Conservation (phyloP, 345 rosid genomes). For the Hibiscus mutabilis region DNA sequence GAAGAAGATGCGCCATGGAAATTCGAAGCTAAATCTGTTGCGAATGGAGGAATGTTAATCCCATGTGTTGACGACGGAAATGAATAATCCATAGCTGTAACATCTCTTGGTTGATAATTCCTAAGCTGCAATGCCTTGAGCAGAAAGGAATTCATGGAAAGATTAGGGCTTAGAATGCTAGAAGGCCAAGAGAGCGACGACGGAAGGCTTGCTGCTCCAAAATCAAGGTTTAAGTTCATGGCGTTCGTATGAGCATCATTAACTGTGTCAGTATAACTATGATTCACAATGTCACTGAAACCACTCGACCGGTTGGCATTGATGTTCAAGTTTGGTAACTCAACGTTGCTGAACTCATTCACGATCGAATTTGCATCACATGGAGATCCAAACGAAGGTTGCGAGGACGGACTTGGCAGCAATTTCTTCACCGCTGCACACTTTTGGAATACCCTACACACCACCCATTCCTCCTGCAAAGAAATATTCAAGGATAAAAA, state of each 20-base stretch:
- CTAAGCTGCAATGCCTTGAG: slow-evolving; percentile 78
- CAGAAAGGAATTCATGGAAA: slow-evolving; percentile 73
- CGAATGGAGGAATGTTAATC: slow-evolving; percentile 21
- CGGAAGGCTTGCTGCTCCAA: slow-evolving; percentile 29
- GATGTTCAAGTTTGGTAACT: slow-evolving; percentile 41
- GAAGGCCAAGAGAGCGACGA: slow-evolving; percentile 52
- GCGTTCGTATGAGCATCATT: slow-evolving; percentile 24
- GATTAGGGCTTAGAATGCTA: slow-evolving; percentile 47
- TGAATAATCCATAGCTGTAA: slow-evolving; percentile 28
- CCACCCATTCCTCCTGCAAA: slow-evolving; percentile 10
- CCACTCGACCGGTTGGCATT: slow-evolving; percentile 26
- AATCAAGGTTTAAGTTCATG: slow-evolving; percentile 27
- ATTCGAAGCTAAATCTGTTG: slow-evolving; percentile 25
- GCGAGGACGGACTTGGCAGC: slow-evolving; percentile 49
- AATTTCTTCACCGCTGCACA: slow-evolving; percentile 34
- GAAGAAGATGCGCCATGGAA: slow-evolving; percentile 58
- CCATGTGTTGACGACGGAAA: slow-evolving; percentile 33
- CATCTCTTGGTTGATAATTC: slow-evolving; percentile 48
- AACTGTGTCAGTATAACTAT: slow-evolving; percentile 20
- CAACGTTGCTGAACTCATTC: slow-evolving; percentile 66
- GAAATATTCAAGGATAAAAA: no score
- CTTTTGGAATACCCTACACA: slow-evolving; percentile 12
- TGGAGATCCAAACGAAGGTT: slow-evolving; percentile 67
- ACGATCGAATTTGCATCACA: slow-evolving; percentile 66
- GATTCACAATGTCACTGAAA: slow-evolving; percentile 17